Evolutionary conservation across 2,329 filamentous ascomycete genomes (phyloP).

Genomic region (Aspergillus pseudotamarii): DNA sequence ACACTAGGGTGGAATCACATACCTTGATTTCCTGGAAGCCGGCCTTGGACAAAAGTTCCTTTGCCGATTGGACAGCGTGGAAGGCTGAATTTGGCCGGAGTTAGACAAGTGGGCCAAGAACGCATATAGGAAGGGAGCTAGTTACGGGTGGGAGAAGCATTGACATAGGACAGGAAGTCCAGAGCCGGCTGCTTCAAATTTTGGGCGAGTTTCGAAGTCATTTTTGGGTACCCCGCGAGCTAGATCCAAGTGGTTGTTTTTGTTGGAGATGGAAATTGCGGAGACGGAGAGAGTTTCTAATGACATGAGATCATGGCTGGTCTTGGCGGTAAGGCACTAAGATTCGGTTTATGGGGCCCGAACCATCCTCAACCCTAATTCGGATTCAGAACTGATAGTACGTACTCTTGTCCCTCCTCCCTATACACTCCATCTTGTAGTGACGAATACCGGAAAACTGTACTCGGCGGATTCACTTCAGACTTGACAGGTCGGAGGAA

Average conservation of each 20-base stretch:
- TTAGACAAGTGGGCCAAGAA: conserved; percentile 10
- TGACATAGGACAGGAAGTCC: conserved; percentile 92
- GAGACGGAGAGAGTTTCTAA: conserved; percentile 12
- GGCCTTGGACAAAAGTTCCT: conserved; percentile 73
- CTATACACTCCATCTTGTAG: not conserved
- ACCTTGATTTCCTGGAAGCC: conserved; percentile 85
- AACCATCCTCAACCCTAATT: not conserved
- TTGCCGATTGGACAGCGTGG: conserved; percentile 83
- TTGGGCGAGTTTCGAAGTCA: conserved; percentile 32
- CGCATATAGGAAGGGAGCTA: conserved; percentile 7
- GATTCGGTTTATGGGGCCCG: not conserved
- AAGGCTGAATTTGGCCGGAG: conserved; percentile 65
- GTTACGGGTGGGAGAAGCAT: conserved; percentile 89
- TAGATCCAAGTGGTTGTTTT: conserved; percentile 3
- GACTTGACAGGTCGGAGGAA: not conserved
- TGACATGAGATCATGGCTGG: conserved; percentile 15
- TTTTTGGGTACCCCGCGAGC: conserved; percentile 27
- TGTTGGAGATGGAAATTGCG: conserved; percentile 9
- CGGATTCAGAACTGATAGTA: not conserved
- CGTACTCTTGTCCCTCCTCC: too few species aligned
- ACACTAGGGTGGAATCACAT: not conserved
- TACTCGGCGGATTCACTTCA: not conserved
- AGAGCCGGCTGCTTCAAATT: conserved; percentile 56
- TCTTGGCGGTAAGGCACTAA: conserved; percentile 12
- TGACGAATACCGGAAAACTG: not conserved